Percentiles rank a stretch among this genome's conserved stretches.
Evolutionary conservation across 352 stramenopile species (phyloP).

Genomic region (Vaucheria bursata): DNA sequence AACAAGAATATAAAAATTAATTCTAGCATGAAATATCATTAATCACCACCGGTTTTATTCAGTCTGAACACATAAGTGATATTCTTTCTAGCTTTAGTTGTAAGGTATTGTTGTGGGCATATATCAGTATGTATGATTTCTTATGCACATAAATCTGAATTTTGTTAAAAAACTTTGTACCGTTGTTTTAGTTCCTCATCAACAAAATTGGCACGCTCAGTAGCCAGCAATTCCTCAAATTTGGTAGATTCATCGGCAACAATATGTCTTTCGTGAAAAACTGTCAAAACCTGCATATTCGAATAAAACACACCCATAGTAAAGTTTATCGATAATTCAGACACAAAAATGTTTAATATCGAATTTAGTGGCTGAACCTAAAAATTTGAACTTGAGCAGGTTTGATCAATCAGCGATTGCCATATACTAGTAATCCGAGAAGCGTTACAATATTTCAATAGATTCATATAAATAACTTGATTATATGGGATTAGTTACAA

Average conservation of each 20-base stretch:
- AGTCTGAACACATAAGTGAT: neutral
- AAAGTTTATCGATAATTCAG: too few relatives aligned
- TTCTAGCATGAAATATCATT: neutral
- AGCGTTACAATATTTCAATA: too few relatives aligned
- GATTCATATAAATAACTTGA: too few relatives aligned
- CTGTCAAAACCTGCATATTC: slow-evolving; percentile 73
- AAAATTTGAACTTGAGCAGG: too few relatives aligned
- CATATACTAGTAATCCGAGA: too few relatives aligned
- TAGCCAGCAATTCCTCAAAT: slow-evolving; percentile 82
- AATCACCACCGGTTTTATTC: neutral
- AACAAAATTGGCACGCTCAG: slow-evolving; percentile 89
- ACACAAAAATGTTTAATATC: too few relatives aligned
- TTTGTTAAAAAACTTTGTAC: too few relatives aligned
- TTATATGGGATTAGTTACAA: too few relatives aligned
- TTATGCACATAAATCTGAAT: too few relatives aligned
- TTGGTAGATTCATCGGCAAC: slow-evolving; percentile 82
- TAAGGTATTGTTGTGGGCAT: neutral
- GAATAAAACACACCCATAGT: too few relatives aligned
- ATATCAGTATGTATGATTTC: neutral
- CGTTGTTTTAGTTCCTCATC: slow-evolving; percentile 57
- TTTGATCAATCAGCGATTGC: neutral
- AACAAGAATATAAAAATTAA: too few relatives aligned
- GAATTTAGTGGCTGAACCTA: too few relatives aligned
- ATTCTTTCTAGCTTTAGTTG: neutral
- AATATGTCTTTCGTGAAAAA: slow-evolving; percentile 87